Evolutionary conservation across 1,284 basidiomycete species (phyloP).

Genomic region (Pseudozyma hubeiensis): DNA sequence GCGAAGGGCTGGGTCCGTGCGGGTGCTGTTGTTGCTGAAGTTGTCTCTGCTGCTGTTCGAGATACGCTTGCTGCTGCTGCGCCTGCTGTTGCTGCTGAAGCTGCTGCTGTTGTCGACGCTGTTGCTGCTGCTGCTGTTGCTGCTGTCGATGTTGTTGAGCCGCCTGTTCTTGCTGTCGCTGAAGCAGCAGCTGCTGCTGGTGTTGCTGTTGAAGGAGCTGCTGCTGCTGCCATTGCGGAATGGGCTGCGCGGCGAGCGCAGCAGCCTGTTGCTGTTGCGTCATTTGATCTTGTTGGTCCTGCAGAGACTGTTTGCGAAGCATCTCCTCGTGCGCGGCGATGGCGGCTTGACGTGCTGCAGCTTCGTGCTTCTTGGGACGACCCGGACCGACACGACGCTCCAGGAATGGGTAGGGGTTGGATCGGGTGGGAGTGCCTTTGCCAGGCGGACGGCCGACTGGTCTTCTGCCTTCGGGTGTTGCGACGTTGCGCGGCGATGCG

Average conservation of each 20-base stretch:
- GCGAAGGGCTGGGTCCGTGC: conserved; percentile 21
- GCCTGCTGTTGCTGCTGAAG: conserved; percentile 15
- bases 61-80: conserved; percentile 20
- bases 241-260: conserved; percentile 19
- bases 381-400: conserved; percentile 45
- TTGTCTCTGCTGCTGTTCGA: conserved; percentile 21
- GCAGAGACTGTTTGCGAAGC: conserved; percentile 25
- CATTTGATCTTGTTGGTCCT: conserved; percentile 26
- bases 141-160: conserved; percentile 11
- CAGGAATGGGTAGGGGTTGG: conserved; percentile 40
- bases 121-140: conserved; percentile 24
- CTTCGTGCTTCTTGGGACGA: conserved; percentile 48
- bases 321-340: conserved; percentile 37
- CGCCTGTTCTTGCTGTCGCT: conserved; percentile 27
- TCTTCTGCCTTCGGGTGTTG: conserved; percentile 21
- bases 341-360: conserved; percentile 40
- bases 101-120: conserved; percentile 29
- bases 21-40: conserved; percentile 23
- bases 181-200: conserved; percentile 17
- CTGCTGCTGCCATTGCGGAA: conserved; percentile 41
- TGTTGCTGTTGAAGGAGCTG: conserved; percentile 43
- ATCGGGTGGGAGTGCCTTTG: conserved; percentile 35
- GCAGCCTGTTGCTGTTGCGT: conserved; percentile 31
- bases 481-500: conserved; percentile 16
- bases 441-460: conserved; percentile 40